Evolutionary conservation across 495 filamentous ascomycete species (phyloP).

Genomic region (Acidomyces sp.): DNA sequence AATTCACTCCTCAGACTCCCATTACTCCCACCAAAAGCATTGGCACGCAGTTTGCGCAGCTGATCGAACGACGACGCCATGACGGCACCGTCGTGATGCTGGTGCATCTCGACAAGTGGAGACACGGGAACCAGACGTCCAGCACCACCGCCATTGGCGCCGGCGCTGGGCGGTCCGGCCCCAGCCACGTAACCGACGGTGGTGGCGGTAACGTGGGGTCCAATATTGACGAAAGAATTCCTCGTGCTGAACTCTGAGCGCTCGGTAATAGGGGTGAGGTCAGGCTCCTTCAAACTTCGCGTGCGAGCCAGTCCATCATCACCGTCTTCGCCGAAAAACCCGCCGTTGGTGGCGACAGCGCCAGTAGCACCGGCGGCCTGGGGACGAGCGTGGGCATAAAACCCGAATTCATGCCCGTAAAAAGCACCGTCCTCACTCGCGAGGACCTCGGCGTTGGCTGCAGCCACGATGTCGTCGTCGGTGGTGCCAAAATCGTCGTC

Average conservation of each 20-base stretch:
- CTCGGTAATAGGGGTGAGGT: slow-evolving; percentile 91
- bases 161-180: slow-evolving; percentile 35
- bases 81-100: too few relatives aligned
- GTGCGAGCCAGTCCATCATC: slow-evolving; percentile 49
- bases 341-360: slow-evolving; percentile 50
- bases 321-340: slow-evolving; percentile 73
- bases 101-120: slow-evolving; percentile 58
- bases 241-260: slow-evolving; percentile 90
- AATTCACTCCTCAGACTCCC: slow-evolving; percentile 46
- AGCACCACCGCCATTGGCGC: slow-evolving; percentile 24
- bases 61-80: slow-evolving; percentile 59
- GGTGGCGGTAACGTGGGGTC: too few relatives aligned
- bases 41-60: slow-evolving; percentile 56
- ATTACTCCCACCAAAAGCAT: slow-evolving; percentile 71
- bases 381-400: slow-evolving; percentile 50
- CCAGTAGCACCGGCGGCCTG: slow-evolving; percentile 29
- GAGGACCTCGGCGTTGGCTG: slow-evolving; percentile 83
- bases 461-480: slow-evolving; percentile 84
- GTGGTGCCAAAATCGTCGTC: slow-evolving; percentile 51
- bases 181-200: slow-evolving; percentile 23
- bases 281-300: slow-evolving; percentile 67
- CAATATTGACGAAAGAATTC: slow-evolving; percentile 71
- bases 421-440: slow-evolving; percentile 85
- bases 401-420: slow-evolving; percentile 97
- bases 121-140: slow-evolving; percentile 55